Evolutionary conservation across 495 filamentous ascomycete genomes (phyloP).

Genomic region (Penicillium odoratum): DNA sequence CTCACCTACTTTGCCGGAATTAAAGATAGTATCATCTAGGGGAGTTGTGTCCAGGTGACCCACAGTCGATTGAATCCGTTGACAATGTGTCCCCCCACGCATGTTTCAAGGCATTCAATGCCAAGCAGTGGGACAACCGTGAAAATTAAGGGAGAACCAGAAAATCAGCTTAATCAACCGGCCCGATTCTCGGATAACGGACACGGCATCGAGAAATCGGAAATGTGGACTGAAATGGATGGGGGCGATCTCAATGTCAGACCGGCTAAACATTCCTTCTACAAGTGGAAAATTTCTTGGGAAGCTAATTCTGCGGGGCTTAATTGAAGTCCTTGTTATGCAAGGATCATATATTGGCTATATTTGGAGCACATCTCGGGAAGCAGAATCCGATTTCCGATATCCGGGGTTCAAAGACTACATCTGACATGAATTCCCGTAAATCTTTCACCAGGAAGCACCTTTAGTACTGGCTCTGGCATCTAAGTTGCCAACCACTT

Average conservation of each 20-base stretch:
- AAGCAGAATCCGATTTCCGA: conserved; percentile 14
- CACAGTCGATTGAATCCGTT: not conserved
- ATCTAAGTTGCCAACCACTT: no score
- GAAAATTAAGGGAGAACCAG: not conserved
- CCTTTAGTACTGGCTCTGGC: not conserved
- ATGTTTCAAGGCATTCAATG: not conserved
- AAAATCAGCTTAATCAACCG: not conserved
- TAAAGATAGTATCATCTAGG: no score
- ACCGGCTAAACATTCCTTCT: not conserved
- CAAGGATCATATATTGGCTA: not conserved
- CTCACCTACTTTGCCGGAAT: not conserved
- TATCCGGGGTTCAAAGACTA: not conserved
- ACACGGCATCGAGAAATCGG: not conserved
- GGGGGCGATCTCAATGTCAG: not conserved
- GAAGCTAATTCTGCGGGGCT: not conserved
- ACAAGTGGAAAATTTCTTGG: not conserved
- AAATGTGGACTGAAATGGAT: not conserved
- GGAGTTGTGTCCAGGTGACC: no score
- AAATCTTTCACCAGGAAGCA: not conserved
- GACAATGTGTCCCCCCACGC: not conserved
- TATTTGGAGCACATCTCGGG: conserved; percentile 5
- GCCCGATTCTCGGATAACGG: not conserved
- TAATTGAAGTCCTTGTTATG: not conserved
- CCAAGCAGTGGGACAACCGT: not conserved
- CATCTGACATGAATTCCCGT: not conserved